These are phyloP conservation scores for Cyclocybe cylindracea DNA, from an alignment of 768 basidiomycete species.

Conservation along the genomic window DNA sequence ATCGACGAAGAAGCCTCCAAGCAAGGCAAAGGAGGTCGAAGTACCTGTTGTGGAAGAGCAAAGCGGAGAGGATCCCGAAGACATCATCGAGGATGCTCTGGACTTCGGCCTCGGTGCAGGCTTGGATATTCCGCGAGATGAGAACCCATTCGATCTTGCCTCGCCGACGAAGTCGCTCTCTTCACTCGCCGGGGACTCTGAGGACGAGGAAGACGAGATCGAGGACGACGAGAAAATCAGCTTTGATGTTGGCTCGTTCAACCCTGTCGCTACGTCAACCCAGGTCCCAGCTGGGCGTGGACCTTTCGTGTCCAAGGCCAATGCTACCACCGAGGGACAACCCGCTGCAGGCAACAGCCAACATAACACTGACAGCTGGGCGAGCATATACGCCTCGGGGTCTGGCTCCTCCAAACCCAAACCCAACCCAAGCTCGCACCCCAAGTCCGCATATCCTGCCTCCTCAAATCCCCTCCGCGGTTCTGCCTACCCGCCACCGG, in stretches of 20 bases:
- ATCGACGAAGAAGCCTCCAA: neutral
- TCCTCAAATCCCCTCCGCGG: neutral
- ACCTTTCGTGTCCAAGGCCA: neutral
- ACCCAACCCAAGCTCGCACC: neutral
- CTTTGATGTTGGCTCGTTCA: constrained; percentile 16
- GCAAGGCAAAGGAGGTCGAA: constrained; percentile 2
- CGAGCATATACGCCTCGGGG: constrained; percentile 17
- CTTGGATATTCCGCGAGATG: constrained; percentile 8
- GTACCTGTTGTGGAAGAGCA: constrained; percentile 1
- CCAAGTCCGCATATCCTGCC: neutral
- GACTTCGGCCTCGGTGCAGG: constrained; percentile 2
- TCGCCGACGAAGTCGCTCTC: constrained; percentile 36
- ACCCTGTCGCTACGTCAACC: constrained; percentile 35
- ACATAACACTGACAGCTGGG: constrained; percentile 30
- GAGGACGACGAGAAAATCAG: constrained; percentile 2
- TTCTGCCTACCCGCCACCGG: neutral
- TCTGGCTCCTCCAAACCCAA: neutral
- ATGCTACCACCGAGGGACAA: neutral
- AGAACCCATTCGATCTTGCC: constrained; percentile 3
- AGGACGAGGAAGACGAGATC: constrained; percentile 21
- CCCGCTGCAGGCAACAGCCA: constrained; percentile 17
- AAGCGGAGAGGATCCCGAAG: neutral
- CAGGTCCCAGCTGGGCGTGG: constrained; percentile 15
- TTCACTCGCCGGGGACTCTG: constrained; percentile 32
- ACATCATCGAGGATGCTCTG: constrained; percentile 3